Conservation (phyloP, 169 alveolate species). For the Plasmodium inui region DNA sequence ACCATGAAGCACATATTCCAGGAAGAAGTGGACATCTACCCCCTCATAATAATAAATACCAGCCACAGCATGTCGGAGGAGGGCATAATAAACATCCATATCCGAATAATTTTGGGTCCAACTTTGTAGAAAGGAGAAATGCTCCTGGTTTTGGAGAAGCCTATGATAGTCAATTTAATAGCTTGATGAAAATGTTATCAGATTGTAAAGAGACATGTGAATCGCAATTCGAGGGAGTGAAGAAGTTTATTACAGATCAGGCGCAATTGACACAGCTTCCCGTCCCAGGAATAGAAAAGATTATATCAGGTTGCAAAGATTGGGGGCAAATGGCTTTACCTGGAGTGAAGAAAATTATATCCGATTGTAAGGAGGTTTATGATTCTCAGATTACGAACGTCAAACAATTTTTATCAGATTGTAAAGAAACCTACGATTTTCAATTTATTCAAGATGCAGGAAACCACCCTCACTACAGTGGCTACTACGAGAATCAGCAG, state of each 20-base stretch:
- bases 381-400: neutral
- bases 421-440: neutral
- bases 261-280: neutral
- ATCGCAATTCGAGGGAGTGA: neutral
- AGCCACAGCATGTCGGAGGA: neutral
- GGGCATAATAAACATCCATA: neutral
- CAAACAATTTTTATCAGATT: neutral
- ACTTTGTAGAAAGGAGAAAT: neutral
- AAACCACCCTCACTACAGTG: neutral
- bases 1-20: neutral
- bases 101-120: neutral
- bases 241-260: neutral
- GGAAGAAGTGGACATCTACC: neutral
- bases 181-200: neutral
- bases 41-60: neutral
- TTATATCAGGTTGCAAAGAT: constrained; percentile 1
- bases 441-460: neutral
- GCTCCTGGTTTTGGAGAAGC: neutral
- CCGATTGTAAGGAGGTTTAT: neutral
- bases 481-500: neutral
- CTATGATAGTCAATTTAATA: neutral
- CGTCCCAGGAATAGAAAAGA: neutral
- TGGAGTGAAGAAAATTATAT: neutral
- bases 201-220: neutral
- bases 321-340: neutral